Percentiles rank a stretch among this genome's conserved stretches.
phyloP scores from a whole-genome alignment of 306 rosid species.

The Acmispon strigosus region DNA sequence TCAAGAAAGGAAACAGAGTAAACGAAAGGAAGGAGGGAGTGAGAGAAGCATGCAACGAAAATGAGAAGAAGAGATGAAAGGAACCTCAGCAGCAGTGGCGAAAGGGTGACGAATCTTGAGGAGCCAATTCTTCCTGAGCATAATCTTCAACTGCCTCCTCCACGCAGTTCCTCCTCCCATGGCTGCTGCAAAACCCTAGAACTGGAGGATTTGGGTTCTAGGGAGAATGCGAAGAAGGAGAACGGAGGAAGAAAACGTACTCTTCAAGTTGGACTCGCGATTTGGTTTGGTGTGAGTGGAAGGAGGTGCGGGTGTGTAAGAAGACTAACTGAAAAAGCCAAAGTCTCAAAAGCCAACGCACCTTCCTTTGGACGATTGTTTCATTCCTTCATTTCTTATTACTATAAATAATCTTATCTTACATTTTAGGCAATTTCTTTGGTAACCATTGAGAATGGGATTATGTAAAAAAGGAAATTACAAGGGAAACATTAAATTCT shows the following conservation, averaged over 20 bases:
- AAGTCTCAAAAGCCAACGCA: neutral
- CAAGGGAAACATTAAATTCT: too few species aligned
- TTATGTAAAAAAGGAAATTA: too few species aligned
- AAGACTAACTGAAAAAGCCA: neutral
- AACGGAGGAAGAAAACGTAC: neutral
- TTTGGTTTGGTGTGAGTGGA: neutral
- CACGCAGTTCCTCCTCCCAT: conserved; percentile 51
- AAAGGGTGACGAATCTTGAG: conserved; percentile 95
- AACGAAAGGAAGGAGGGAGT: neutral
- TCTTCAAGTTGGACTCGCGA: neutral
- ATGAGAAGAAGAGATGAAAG: neutral
- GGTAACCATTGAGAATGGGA: too few species aligned
- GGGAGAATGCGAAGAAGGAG: neutral
- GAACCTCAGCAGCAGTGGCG: conserved; percentile 74
- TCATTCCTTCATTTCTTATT: neutral
- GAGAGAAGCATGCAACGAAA: neutral
- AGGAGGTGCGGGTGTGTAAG: neutral
- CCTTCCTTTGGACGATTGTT: neutral
- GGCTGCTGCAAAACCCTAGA: conserved; percentile 31
- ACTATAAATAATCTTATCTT: neutral
- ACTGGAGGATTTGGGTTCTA: neutral
- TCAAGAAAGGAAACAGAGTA: neutral
- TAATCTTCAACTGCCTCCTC: conserved; percentile 77
- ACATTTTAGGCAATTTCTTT: too few species aligned
- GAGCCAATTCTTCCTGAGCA: conserved; percentile 93